These are phyloP conservation scores for Ceratocystis cacaofunesta DNA, from an alignment of 2,329 filamentous ascomycete species.

Conservation along the genomic window DNA sequence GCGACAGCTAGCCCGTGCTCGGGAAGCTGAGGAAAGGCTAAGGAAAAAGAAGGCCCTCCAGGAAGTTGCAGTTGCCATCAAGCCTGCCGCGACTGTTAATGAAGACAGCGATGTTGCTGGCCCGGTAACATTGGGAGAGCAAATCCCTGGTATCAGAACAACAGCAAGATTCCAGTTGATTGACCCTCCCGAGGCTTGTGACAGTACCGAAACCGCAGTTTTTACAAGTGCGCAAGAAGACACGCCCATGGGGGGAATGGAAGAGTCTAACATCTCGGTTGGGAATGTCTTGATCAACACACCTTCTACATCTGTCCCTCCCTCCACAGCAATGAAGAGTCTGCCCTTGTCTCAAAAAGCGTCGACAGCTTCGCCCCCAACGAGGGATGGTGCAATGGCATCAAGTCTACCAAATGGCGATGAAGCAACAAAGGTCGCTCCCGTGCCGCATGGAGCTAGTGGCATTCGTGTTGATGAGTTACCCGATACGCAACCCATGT, in stretches of 20 bases:
- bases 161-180: constrained; percentile 41
- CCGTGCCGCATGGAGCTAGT: constrained; percentile 36
- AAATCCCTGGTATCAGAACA: constrained; percentile 40
- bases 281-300: not conserved
- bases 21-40: constrained; percentile 43
- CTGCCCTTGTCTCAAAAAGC: constrained; percentile 52
- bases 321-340: constrained; percentile 25
- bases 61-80: not conserved
- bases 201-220: constrained; percentile 37
- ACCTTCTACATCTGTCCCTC: not conserved
- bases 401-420: constrained; percentile 62
- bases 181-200: constrained; percentile 21
- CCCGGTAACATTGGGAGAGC: constrained; percentile 48
- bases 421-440: constrained; percentile 82
- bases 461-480: constrained; percentile 19
- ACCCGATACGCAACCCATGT: constrained; percentile 21
- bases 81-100: not conserved
- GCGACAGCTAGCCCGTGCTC: constrained; percentile 52
- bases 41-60: constrained; percentile 37
- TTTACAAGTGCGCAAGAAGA: constrained; percentile 37
- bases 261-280: constrained; percentile 30
- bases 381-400: constrained; percentile 36
- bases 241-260: constrained; percentile 45
- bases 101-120: constrained; percentile 40
- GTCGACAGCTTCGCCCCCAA: constrained; percentile 40